phyloP scores from a whole-genome alignment of 805 yeast species.

The Candida krabiensis region DNA sequence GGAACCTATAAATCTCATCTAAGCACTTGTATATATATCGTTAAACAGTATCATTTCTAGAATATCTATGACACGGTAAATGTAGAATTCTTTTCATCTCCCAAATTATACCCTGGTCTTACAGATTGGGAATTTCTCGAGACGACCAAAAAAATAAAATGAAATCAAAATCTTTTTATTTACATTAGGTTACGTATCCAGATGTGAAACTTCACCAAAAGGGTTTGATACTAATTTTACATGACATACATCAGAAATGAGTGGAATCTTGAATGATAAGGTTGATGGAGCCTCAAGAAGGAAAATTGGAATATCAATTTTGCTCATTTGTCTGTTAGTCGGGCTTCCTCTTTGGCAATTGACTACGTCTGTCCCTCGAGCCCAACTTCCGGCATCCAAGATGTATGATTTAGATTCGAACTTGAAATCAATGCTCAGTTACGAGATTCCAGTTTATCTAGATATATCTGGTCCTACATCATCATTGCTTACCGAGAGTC shows the following conservation, averaged over 20 bases:
- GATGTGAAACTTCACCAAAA: too few relatives aligned
- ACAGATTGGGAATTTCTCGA: too few relatives aligned
- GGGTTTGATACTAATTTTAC: too few relatives aligned
- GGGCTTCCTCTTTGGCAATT: constrained; percentile 61
- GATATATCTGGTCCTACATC: constrained; percentile 34
- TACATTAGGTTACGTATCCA: too few relatives aligned
- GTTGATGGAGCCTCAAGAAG: constrained; percentile 14
- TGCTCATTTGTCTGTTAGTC: constrained; percentile 31
- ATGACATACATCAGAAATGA: not conserved
- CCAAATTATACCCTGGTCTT: too few relatives aligned
- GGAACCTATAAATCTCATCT: too few relatives aligned
- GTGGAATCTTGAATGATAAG: not conserved
- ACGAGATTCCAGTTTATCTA: constrained; percentile 44
- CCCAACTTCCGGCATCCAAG: constrained; percentile 51
- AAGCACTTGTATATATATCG: too few relatives aligned
- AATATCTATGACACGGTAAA: too few relatives aligned
- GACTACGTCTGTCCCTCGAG: constrained; percentile 65
- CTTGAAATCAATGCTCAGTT: constrained; percentile 29
- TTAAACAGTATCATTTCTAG: too few relatives aligned
- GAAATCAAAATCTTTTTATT: too few relatives aligned
- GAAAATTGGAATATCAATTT: constrained; percentile 26
- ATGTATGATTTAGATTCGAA: constrained; percentile 31
- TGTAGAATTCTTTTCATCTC: too few relatives aligned
- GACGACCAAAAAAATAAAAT: too few relatives aligned
- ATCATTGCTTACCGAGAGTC: constrained; percentile 35